A percentile compares a stretch with the other conserved stretches of the same genome.
phyloP scores from a whole-genome alignment of 2,329 filamentous ascomycete species.

The Colletotrichum paranaense region DNA sequence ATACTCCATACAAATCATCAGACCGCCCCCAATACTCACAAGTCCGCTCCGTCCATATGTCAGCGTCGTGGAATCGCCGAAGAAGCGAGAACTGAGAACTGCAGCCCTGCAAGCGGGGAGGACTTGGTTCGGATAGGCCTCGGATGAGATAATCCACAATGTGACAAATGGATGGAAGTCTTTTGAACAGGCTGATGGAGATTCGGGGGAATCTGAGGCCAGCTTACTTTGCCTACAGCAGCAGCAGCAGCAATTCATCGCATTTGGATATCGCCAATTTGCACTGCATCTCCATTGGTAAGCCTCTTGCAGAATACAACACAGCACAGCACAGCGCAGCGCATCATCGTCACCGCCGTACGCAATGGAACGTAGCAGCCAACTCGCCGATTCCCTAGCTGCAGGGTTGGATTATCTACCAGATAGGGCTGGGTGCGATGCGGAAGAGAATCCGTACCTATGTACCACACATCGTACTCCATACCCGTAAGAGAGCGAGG shows the following conservation, averaged over 20 bases:
- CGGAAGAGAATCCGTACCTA: background rate
- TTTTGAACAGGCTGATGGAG: background rate
- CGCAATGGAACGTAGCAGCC: constrained; percentile 30
- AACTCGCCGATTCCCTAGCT: constrained; percentile 5
- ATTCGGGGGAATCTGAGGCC: background rate
- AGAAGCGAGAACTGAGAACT: background rate
- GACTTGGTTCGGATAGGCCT: background rate
- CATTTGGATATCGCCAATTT: constrained; percentile 1
- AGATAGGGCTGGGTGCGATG: constrained; percentile 22
- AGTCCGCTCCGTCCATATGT: background rate
- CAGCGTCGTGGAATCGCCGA: constrained; percentile 19
- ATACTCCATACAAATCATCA: background rate
- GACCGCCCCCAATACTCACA: background rate
- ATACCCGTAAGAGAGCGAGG: background rate
- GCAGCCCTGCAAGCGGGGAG: constrained; percentile 26
- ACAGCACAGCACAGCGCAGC: background rate
- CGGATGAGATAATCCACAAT: background rate
- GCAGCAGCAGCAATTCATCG: background rate
- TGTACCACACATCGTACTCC: too few relatives aligned
- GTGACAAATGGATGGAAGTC: background rate
- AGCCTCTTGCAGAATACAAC: background rate
- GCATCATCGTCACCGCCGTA: background rate
- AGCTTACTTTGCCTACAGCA: background rate
- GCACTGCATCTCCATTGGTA: constrained; percentile 12
- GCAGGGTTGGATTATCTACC: constrained; percentile 17